A percentile compares a stretch with the other conserved stretches of the same genome.
Evolutionary conservation across 805 yeast genomes (phyloP).

Genomic region (Scheffersomyces ergatensis): DNA sequence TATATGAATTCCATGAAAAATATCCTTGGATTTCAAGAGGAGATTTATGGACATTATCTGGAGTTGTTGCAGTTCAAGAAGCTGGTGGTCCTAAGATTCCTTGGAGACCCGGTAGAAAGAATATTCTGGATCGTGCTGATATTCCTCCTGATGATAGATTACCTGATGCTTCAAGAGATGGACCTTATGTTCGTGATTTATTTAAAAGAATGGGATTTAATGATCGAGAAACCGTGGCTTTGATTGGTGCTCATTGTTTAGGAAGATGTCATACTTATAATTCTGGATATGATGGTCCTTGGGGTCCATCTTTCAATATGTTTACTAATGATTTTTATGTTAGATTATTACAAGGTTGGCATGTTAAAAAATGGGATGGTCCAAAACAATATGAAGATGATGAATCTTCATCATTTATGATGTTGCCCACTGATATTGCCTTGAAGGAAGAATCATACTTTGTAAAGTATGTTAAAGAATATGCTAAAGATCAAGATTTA

Average conservation of each 20-base stretch:
- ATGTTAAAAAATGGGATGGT: slow-evolving; percentile 40
- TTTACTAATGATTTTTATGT: slow-evolving; percentile 40
- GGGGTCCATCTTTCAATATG: slow-evolving; percentile 42
- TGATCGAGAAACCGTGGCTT: slow-evolving; percentile 40
- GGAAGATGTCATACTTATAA: slow-evolving; percentile 37
- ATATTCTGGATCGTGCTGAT: slow-evolving; percentile 45
- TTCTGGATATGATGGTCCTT: slow-evolving; percentile 42
- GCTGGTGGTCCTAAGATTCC: slow-evolving; percentile 74
- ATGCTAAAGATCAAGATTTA: slow-evolving; percentile 47
- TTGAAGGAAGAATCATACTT: slow-evolving; percentile 46
- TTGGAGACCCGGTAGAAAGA: slow-evolving; percentile 84
- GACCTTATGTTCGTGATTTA: slow-evolving; percentile 60
- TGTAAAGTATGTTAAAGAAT: slow-evolving; percentile 43
- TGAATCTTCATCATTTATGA: slow-evolving; percentile 43
- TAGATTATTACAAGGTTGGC: slow-evolving; percentile 53
- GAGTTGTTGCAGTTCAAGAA: slow-evolving; percentile 75
- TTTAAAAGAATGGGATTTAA: slow-evolving; percentile 54
- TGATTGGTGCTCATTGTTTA: slow-evolving; percentile 42
- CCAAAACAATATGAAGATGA: slow-evolving; percentile 40
- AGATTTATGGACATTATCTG: slow-evolving; percentile 77
- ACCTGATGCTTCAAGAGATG: slow-evolving; percentile 70
- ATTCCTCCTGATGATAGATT: slow-evolving; percentile 68
- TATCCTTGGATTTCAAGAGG: slow-evolving; percentile 76
- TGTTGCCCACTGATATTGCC: slow-evolving; percentile 60
- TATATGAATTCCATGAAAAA: slow-evolving; percentile 53